phyloP scores from a whole-genome alignment of 495 filamentous ascomycete genomes.

The Hypoxylon perforatum region DNA sequence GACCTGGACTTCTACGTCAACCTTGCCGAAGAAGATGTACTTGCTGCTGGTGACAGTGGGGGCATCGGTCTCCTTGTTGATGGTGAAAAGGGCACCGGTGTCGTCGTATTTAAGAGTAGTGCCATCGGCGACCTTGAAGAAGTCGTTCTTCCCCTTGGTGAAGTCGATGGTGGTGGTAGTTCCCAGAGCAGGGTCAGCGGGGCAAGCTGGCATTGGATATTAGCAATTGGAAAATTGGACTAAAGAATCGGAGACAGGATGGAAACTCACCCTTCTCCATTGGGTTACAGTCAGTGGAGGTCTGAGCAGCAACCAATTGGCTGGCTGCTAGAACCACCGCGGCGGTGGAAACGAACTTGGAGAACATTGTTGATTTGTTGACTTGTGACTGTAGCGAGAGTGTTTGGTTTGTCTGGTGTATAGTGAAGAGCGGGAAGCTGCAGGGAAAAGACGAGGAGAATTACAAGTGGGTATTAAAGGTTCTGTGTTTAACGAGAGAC shows the following conservation, averaged over 20 bases:
- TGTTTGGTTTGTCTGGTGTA: constrained; percentile 5
- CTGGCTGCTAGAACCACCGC: constrained; percentile 56
- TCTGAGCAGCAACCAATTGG: constrained; percentile 72
- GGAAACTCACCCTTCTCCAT: constrained; percentile 68
- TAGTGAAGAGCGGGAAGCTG: constrained; percentile 4
- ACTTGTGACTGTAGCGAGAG: constrained; percentile 11
- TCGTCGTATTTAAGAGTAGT: constrained; percentile 71
- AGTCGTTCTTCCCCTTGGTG: constrained; percentile 71
- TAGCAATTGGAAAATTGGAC: constrained; percentile 13
- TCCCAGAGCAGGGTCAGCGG: constrained; percentile 77
- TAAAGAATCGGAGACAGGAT: constrained; percentile 9
- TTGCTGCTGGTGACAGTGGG: constrained; percentile 76
- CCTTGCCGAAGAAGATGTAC: constrained; percentile 84
- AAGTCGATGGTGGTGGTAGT: constrained; percentile 83
- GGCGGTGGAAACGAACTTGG: constrained; percentile 52
- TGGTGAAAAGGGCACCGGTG: constrained; percentile 78
- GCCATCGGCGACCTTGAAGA: constrained; percentile 73
- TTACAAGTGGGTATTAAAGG: constrained; percentile 33
- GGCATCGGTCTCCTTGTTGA: constrained; percentile 77
- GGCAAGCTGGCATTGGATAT: constrained; percentile 61
- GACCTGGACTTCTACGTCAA: constrained; percentile 74
- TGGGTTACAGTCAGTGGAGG: constrained; percentile 80
- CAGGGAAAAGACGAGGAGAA: constrained; percentile 17
- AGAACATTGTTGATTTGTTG: constrained; percentile 47
- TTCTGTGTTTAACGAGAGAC: constrained; percentile 41